Base-by-base conservation (phyloP, 805 yeast genomes). In the Nakazawaea populi region DNA sequence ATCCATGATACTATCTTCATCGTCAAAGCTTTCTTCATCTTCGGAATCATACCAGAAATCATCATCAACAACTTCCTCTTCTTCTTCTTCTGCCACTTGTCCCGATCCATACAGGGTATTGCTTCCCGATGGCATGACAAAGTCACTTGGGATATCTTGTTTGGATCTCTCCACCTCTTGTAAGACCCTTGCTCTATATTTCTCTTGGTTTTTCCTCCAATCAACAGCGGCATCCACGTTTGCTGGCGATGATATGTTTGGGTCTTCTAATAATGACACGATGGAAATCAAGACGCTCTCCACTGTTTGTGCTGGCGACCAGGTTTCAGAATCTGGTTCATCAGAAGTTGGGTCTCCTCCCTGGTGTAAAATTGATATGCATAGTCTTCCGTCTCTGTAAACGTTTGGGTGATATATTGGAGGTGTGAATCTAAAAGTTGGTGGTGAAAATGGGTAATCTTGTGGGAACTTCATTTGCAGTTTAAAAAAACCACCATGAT, bases 391-490 rank as follows among this genome's bases (percentile, higher is more conserved):
- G 68, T 91, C 97, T 54, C 89, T 79, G 70, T 92, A 92, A 50
- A 92, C 96, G 66, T 92, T 92, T 29, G 98, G 98, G 63, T 92
- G 98, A 70, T 83, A 91, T 58, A 92, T 88, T 42, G 96, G 85
- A 11, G 97, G 96, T 6, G 92, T 85, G 74, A 92, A 92, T 59
- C 95, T 76, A 72, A 90, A 92, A 37, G 86, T 81, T 42, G 98
- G 99, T 31, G 99, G 99, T 27, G 88, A 74, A 64, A 80, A 92
- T 4, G 98, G 99, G 70, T 85, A 92, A 67, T 90, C 96, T 27
- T 74, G 69, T 5, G 98, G 98, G 70, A 92, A 92, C 58, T 85
- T 78, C 96, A 92, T 89, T 65, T 89, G 95, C 27, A 96, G 96
- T 63, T 83, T 88, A 71, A 92, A 87, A 68, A 87, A 92, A 11